These are phyloP conservation scores for Fomitopsis pinicola DNA, from an alignment of 1,284 basidiomycete genomes.

Conservation along the genomic window DNA sequence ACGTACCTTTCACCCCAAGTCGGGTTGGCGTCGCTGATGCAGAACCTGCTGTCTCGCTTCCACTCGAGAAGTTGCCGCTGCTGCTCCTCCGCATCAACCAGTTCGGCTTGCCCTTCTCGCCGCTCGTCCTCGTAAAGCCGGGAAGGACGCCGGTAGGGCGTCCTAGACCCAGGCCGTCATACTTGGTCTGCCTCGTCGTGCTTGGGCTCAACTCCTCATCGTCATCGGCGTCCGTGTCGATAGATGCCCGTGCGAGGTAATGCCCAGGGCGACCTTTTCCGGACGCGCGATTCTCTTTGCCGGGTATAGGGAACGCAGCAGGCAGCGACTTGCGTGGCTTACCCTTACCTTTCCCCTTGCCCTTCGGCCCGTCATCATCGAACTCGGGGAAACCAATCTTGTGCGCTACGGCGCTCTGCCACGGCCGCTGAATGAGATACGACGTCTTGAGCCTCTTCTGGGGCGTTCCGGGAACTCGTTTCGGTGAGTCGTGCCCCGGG, in stretches of 20 bases:
- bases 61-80: conserved; percentile 72
- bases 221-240: conserved; percentile 30
- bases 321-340: conserved; percentile 73
- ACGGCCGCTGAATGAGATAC: conserved; percentile 56
- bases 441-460: conserved; percentile 68
- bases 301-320: conserved; percentile 48
- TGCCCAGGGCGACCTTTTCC: conserved; percentile 15
- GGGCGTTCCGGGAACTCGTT: conserved; percentile 72
- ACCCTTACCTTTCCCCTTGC: conserved; percentile 28
- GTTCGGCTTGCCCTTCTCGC: conserved; percentile 33
- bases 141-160: conserved; percentile 35
- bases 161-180: conserved; percentile 65
- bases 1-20: conserved; percentile 35
- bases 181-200: conserved; percentile 40
- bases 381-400: conserved; percentile 60
- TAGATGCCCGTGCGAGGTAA: conserved; percentile 3
- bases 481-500: conserved; percentile 45
- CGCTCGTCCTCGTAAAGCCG: conserved; percentile 15
- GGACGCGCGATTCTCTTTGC: conserved; percentile 16
- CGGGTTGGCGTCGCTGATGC: conserved; percentile 62
- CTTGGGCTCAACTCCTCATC: conserved; percentile 54
- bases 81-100: conserved; percentile 72
- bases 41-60: conserved; percentile 55
- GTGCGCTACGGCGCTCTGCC: conserved; percentile 71
- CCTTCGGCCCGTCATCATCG: conserved; percentile 27